Evolutionary conservation across 495 filamentous ascomycete genomes (phyloP).

Genomic region (Aspergillus olivimuriae): DNA sequence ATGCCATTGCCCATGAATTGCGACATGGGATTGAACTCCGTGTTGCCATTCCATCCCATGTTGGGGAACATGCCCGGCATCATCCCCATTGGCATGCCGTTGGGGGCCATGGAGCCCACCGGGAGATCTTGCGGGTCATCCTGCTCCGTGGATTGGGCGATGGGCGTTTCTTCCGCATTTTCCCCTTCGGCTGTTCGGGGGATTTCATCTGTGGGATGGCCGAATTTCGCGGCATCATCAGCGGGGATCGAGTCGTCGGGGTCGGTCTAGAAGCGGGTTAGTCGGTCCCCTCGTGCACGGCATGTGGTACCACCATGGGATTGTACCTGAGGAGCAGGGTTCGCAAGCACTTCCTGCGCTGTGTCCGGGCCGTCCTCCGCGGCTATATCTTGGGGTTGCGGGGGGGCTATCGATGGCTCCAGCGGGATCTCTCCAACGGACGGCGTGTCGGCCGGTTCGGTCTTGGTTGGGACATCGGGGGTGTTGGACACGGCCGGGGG

Average conservation of each 20-base stretch:
- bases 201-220: constrained; percentile 8
- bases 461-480: not conserved
- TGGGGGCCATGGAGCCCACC: constrained; percentile 15
- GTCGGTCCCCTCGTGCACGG: too few relatives aligned
- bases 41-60: constrained; percentile 62
- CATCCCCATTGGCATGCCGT: constrained; percentile 23
- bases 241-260: constrained; percentile 3
- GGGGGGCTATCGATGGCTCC: too few relatives aligned
- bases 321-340: too few relatives aligned
- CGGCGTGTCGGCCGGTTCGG: not conserved
- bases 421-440: not conserved
- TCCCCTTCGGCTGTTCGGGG: constrained; percentile 12
- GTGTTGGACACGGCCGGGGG: constrained; percentile 1
- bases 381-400: too few relatives aligned
- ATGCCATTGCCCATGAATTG: constrained; percentile 69
- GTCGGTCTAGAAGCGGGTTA: constrained; percentile 7
- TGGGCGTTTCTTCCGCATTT: constrained; percentile 11
- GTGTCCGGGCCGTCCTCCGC: too few relatives aligned
- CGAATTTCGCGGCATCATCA: constrained; percentile 4
- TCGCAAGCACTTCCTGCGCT: too few relatives aligned
- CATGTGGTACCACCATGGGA: too few relatives aligned
- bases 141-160: constrained; percentile 18
- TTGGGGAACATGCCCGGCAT: constrained; percentile 46
- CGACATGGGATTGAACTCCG: constrained; percentile 69
- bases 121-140: constrained; percentile 12